A percentile compares a stretch with the other conserved stretches of the same genome.
phyloP scores from a whole-genome alignment of 805 yeast genomes.

The Ogataea ramenticola region DNA sequence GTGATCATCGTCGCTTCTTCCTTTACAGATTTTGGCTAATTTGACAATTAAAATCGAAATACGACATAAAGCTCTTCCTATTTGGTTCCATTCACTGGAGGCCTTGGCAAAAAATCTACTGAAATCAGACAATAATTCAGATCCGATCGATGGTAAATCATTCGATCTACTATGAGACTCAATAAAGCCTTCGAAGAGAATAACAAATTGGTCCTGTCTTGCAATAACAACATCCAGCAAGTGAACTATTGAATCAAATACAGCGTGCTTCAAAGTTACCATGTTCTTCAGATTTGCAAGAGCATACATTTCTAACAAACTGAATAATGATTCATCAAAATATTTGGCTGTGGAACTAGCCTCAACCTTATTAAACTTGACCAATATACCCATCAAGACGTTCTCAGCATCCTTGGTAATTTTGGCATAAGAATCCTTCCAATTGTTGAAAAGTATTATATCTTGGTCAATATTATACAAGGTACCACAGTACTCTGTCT shows the following conservation, averaged over 20 bases:
- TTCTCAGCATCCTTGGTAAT: conserved; percentile 31
- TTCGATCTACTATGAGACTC: conserved; percentile 17
- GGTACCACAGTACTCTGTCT: conserved; percentile 64
- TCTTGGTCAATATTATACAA: conserved; percentile 50
- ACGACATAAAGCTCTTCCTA: conserved; percentile 60
- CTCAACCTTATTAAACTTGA: conserved; percentile 47
- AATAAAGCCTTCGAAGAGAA: conserved; percentile 46
- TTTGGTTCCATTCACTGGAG: conserved; percentile 49
- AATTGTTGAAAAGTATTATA: conserved; percentile 46
- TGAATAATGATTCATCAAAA: conserved; percentile 48
- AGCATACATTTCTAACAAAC: conserved; percentile 29
- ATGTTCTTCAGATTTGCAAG: conserved; percentile 13
- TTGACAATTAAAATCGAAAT: conserved; percentile 45
- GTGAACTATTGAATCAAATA: conserved; percentile 52
- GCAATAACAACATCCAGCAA: conserved; percentile 58
- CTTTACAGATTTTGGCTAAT: conserved; percentile 22
- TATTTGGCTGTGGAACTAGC: conserved; percentile 46
- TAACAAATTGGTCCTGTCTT: conserved; percentile 55
- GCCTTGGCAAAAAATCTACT: conserved; percentile 41
- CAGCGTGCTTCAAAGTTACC: conserved; percentile 22
- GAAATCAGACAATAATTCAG: conserved; percentile 38
- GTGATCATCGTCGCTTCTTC: neutral
- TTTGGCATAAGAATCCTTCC: conserved; percentile 40
- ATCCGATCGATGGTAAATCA: conserved; percentile 44
- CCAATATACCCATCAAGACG: conserved; percentile 40